Percentiles rank a stretch among this genome's conserved stretches.
Conservation (phyloP, 768 basidiomycete genomes). For the Amanita rimosa region DNA sequence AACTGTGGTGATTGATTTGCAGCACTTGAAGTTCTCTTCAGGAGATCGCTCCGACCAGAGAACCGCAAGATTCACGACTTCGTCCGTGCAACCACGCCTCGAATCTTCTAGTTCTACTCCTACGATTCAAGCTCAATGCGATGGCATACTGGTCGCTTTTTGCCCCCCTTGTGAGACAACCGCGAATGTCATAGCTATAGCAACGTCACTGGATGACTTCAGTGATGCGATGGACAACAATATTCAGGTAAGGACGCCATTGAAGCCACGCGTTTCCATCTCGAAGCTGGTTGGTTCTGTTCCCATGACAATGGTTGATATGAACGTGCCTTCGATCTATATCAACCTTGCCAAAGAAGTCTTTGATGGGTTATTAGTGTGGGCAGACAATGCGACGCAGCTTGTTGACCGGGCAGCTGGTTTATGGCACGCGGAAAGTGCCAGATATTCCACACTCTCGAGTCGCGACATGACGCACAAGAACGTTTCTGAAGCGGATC, state of each 20-base stretch:
- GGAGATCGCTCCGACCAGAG: constrained; percentile 14
- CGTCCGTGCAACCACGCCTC: not conserved
- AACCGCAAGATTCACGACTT: constrained; percentile 9
- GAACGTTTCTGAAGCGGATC: not conserved
- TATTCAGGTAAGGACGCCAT: not conserved
- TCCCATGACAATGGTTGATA: constrained; percentile 17
- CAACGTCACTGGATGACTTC: constrained; percentile 1
- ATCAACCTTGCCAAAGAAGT: constrained; percentile 47
- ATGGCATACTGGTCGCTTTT: constrained; percentile 38
- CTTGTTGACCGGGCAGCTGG: constrained; percentile 40
- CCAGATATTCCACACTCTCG: not conserved
- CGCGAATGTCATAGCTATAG: constrained; percentile 17
- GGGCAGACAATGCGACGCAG: constrained; percentile 80
- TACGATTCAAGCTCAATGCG: constrained; percentile 29
- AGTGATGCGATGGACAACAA: not conserved
- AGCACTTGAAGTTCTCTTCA: constrained; percentile 32
- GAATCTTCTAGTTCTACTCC: constrained; percentile 12
- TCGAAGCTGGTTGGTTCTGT: constrained; percentile 14
- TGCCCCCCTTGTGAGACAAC: constrained; percentile 24
- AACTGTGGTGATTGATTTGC: constrained; percentile 51
- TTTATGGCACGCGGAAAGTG: not conserved
- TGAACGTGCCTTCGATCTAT: constrained; percentile 54
- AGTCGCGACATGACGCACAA: not conserved
- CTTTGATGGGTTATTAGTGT: constrained; percentile 76
- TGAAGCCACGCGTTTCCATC: constrained; percentile 25